A percentile compares a stretch with the other conserved stretches of the same genome.
phyloP scores from a whole-genome alignment of 352 stramenopile species.

The Globisporangium barbulae region DNA sequence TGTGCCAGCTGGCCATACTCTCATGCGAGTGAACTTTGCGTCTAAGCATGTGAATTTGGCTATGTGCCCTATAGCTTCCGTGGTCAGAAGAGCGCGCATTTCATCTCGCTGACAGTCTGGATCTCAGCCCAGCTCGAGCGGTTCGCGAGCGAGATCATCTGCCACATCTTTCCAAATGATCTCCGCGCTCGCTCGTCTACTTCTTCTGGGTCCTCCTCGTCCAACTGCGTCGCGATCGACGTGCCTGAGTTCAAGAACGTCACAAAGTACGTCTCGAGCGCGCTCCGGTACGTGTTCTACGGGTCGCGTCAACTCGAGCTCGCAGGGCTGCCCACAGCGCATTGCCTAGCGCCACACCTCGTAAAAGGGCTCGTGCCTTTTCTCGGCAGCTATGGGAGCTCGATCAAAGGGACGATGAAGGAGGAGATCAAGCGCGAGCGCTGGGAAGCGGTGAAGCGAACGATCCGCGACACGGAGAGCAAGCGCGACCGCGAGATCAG shows the following conservation, averaged over 20 bases:
- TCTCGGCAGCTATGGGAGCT: conserved; percentile 58
- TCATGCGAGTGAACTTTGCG: background rate
- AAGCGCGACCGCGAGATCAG: conserved; percentile 70
- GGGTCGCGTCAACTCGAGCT: conserved; percentile 75
- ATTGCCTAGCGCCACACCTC: conserved; percentile 67
- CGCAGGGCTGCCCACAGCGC: conserved; percentile 66
- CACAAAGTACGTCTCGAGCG: conserved; percentile 70
- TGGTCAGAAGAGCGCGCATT: conserved; percentile 68
- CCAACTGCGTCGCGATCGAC: conserved; percentile 45
- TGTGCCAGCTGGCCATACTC: background rate
- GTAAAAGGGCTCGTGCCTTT: conserved; percentile 55
- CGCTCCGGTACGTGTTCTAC: conserved; percentile 79
- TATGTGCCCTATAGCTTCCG: conserved; percentile 38
- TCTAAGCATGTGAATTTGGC: background rate
- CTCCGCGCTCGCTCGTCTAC: conserved; percentile 7
- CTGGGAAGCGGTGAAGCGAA: conserved; percentile 72
- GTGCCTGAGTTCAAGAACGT: conserved; percentile 77
- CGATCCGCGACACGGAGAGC: conserved; percentile 68
- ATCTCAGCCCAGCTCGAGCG: conserved; percentile 75
- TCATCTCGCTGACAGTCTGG: conserved; percentile 77
- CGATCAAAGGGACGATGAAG: conserved; percentile 61
- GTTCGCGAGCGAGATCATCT: conserved; percentile 69
- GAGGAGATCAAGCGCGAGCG: conserved; percentile 83
- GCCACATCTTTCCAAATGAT: conserved; percentile 71
- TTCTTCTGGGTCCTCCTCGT: background rate